Evolutionary conservation across 345 rosid species (phyloP).

Genomic region (Psidium friedrichsthalianum): DNA sequence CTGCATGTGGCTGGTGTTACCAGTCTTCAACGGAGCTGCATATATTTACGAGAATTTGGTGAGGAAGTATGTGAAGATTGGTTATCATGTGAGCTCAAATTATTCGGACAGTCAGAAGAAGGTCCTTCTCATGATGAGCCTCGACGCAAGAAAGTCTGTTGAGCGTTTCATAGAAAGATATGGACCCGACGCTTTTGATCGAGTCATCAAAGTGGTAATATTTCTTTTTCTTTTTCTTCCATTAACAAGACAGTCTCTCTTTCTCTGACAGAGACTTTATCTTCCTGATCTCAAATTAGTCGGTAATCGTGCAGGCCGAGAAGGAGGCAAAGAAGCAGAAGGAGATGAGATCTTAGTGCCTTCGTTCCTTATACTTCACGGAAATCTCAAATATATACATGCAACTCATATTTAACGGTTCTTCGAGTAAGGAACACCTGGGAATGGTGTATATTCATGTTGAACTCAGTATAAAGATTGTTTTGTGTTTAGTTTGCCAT

Average conservation of each 20-base stretch:
- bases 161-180: slow-evolving; percentile 47
- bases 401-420: background rate
- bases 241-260: background rate
- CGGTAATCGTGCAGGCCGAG: slow-evolving; percentile 48
- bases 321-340: slow-evolving; percentile 61
- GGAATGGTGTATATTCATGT: background rate
- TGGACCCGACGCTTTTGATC: slow-evolving; percentile 76
- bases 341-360: slow-evolving; percentile 2
- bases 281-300: background rate
- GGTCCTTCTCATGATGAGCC: slow-evolving; percentile 84
- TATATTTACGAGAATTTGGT: slow-evolving; percentile 56
- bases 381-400: too few relatives aligned
- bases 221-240: background rate
- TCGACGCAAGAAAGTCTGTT: slow-evolving; percentile 72
- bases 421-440: background rate
- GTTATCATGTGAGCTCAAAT: slow-evolving; percentile 20
- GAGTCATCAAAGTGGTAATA: slow-evolving; percentile 67
- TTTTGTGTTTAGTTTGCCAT: background rate
- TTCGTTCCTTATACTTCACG: background rate
- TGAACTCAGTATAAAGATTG: background rate
- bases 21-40: slow-evolving; percentile 82
- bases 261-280: background rate
- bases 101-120: slow-evolving; percentile 56
- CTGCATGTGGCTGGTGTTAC: slow-evolving; percentile 83
- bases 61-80: slow-evolving; percentile 55